A percentile compares a stretch with the other conserved stretches of the same genome.
phyloP scores from a whole-genome alignment of 768 basidiomycete genomes.

The Boletus reticulatus region DNA sequence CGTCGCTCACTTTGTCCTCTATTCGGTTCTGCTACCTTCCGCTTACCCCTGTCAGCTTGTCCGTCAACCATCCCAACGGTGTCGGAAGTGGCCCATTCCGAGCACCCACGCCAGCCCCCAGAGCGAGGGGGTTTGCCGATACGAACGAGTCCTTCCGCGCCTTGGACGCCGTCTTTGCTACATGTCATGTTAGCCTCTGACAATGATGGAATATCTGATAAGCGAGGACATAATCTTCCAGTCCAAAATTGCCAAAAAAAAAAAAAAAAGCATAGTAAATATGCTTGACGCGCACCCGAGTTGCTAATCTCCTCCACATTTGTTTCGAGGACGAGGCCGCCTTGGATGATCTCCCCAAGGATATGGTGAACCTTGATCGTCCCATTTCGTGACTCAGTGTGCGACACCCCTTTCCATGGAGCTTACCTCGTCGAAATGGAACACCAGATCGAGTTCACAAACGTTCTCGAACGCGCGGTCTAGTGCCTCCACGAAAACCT shows the following conservation, averaged over 20 bases:
- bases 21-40: constrained; percentile 34
- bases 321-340: constrained; percentile 94
- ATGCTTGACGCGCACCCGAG: constrained; percentile 48
- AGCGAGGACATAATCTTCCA: background rate
- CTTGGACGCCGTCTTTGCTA: constrained; percentile 70
- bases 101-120: constrained; percentile 60
- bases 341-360: constrained; percentile 94
- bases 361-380: constrained; percentile 77
- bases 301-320: constrained; percentile 82
- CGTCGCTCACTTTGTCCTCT: background rate
- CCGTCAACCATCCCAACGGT: constrained; percentile 78
- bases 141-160: constrained; percentile 75
- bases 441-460: constrained; percentile 96
- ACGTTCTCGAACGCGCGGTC: constrained; percentile 98
- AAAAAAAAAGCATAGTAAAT: background rate
- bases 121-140: constrained; percentile 78
- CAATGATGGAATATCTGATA: constrained; percentile 1
- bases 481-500: constrained; percentile 95
- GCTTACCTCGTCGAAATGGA: constrained; percentile 94
- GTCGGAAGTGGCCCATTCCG: constrained; percentile 62
- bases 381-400: constrained; percentile 1
- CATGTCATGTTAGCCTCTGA: constrained; percentile 13
- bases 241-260: constrained; percentile 1
- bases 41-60: constrained; percentile 65
- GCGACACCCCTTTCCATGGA: background rate